Percentiles rank a stretch among this genome's conserved stretches.
These are phyloP conservation scores for Tolypocladium amazonense DNA, from an alignment of 2,329 filamentous ascomycete species.

Conservation along the genomic window DNA sequence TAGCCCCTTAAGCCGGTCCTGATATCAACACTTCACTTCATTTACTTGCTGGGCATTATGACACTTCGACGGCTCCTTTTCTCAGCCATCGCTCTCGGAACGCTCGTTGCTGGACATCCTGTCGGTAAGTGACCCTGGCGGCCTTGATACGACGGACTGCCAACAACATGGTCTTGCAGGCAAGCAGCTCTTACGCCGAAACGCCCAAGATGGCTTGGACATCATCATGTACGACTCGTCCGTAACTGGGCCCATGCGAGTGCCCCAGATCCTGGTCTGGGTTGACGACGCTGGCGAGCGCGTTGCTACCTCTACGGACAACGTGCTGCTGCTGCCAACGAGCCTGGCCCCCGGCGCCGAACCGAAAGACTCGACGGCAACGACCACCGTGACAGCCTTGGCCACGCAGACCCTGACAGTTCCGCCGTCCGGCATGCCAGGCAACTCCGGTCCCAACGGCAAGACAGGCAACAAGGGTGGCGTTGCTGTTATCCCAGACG, in stretches of 20 bases:
- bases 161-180: not conserved
- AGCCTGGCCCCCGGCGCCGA: conserved; percentile 3
- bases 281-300: conserved; percentile 47
- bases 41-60: conserved; percentile 9
- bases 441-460: not conserved
- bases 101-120: conserved; percentile 11
- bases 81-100: conserved; percentile 12
- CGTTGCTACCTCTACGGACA: conserved; percentile 30
- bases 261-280: conserved; percentile 44
- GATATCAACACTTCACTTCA: not conserved
- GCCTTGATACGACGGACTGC: not conserved
- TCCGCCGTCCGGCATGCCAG: not conserved
- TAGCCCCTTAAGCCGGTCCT: not conserved
- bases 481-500: not conserved
- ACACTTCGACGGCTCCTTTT: conserved; percentile 10
- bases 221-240: conserved; percentile 25
- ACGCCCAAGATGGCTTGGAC: conserved; percentile 2
- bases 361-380: not conserved
- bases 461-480: not conserved
- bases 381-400: not conserved
- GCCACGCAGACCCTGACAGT: conserved; percentile 1
- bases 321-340: conserved; percentile 13
- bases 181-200: not conserved
- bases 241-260: conserved; percentile 27
- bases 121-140: conserved; percentile 9